phyloP scores from a whole-genome alignment of 306 rosid species.

The Acacia confusa region DNA sequence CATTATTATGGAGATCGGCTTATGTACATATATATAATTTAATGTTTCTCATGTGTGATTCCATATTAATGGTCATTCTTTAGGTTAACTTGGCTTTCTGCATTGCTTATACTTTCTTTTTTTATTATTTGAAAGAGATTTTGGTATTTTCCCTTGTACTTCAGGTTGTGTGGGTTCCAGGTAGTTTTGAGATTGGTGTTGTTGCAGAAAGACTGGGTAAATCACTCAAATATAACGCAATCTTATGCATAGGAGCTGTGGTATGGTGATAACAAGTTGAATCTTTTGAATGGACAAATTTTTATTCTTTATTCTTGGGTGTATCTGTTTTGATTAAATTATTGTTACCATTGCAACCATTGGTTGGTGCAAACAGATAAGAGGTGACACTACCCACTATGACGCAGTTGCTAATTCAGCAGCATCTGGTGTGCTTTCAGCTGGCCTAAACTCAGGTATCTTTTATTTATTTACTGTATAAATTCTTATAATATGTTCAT shows the following conservation, averaged over 20 bases:
- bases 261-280: conserved; percentile 40
- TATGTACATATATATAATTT: not conserved
- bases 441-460: conserved; percentile 76
- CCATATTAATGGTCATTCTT: not conserved
- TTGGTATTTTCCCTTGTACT: conserved; percentile 21
- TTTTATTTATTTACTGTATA: not conserved
- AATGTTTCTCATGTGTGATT: not conserved
- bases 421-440: conserved; percentile 96
- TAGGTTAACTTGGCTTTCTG: not conserved
- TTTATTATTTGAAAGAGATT: conserved; percentile 21
- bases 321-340: conserved; percentile 21
- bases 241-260: conserved; percentile 97
- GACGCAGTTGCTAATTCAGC: conserved; percentile 91
- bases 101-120: conserved; percentile 15
- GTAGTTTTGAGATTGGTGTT: conserved; percentile 87
- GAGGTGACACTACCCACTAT: conserved; percentile 95
- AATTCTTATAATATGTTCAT: not conserved
- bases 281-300: not conserved
- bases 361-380: conserved; percentile 49
- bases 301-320: conserved; percentile 10
- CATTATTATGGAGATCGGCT: not conserved
- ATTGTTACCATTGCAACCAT: conserved; percentile 24
- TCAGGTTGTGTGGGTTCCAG: conserved; percentile 98
- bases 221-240: conserved; percentile 73
- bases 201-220: conserved; percentile 75